Conservation (phyloP, 257 asterid species). For the Solanum appendiculatum region DNA sequence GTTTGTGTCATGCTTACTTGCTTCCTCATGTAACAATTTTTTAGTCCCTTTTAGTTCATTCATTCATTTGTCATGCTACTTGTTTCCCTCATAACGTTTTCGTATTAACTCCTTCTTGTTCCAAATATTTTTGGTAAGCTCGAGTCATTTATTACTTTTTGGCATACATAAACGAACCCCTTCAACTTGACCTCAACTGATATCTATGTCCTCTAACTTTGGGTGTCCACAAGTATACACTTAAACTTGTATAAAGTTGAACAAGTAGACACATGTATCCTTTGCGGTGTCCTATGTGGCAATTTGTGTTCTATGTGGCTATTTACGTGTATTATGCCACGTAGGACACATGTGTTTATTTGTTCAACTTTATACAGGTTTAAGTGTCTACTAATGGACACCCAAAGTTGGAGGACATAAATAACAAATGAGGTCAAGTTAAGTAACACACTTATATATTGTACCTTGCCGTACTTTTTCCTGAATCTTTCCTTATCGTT, state of each 20-base stretch:
- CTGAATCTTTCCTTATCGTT: neutral
- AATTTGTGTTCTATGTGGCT: fast-evolving
- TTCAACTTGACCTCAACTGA: neutral
- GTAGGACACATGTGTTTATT: neutral
- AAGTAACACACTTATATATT: too few relatives aligned
- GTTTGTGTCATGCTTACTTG: neutral
- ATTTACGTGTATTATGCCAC: too few relatives aligned
- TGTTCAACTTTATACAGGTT: neutral
- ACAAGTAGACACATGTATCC: neutral
- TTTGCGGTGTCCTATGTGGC: neutral
- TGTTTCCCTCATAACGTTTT: neutral
- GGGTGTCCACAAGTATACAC: neutral
- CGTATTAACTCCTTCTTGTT: neutral
- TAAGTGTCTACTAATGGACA: neutral
- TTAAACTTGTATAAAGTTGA: neutral
- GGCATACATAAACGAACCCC: neutral
- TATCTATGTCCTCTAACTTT: too few relatives aligned
- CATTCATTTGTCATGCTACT: neutral
- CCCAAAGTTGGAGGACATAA: neutral
- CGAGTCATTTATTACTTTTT: neutral
- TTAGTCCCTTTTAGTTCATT: neutral
- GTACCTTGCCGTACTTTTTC: neutral
- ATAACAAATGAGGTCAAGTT: neutral
- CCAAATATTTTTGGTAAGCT: neutral
- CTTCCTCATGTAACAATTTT: neutral